Base-by-base conservation (phyloP, 495 filamentous ascomycete species). In the Elasticomyces elasticus region DNA sequence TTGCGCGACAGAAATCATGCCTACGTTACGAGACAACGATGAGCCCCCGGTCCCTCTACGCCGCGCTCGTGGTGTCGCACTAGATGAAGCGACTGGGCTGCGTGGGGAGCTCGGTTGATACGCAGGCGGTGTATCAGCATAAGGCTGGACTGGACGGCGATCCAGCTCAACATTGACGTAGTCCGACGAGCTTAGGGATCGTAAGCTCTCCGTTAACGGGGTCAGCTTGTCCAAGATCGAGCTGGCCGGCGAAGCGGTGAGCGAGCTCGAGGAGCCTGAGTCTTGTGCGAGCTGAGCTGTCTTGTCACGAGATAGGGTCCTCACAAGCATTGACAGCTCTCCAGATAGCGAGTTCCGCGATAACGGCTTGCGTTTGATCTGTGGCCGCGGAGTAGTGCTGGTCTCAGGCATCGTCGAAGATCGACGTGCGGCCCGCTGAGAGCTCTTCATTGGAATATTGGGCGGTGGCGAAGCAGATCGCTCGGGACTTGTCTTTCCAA, bases 81-180 rank as follows among this genome's bases (percentile, higher is more conserved):
- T 17, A 17, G 51, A 22, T 7, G 51, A 28, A 25, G 51, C 23
- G n/a, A 17, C n/a, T 26, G 38, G 37, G 46, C 15, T 15, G 12
- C 35, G 35, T n/a, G 35, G 19, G 13, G 35, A 40, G 3, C 4
- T 40, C 35, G 35, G 3, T 13, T 40, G 13, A 42, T 55, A 55
- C 5, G 37, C 30, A 2, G 53, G 53, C 22, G 53, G 53, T 26
- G 3, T 24, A 27, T 55, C 53, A 13, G 20, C 5, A 26, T 55
- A 55, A 1, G 53, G 53, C 37, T 50, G 44, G 11, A 50, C 45
- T 10, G 33, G 53, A 26, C 31, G 12, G 6, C 42, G 44, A 23
- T 55, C 53, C 26, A 55, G 45, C 38, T 55, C 44, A 12, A 55
- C 44, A 31, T 55, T 55, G n/a, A 55, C 9, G 35, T 49, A 55